Evolutionary conservation across 176 grass and related monocot species (phyloP), one percentile per base, ranked within the genome.

Genomic region (Musa acuminata): DNA sequence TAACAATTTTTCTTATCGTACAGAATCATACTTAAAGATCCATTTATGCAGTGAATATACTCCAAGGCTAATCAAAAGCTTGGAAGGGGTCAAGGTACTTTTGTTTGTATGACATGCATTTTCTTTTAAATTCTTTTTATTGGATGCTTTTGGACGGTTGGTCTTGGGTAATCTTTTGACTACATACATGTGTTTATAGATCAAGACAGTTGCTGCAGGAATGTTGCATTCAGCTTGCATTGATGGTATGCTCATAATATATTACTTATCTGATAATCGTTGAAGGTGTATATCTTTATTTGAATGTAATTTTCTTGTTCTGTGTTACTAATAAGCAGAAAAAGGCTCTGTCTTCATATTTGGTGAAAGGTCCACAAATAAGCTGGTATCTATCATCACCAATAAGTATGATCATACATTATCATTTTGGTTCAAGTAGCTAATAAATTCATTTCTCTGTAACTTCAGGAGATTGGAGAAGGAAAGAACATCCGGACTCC

Each of bases 201-300:
- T 97, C 77, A 93, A 91, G 85, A 77, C 84, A 69, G 78, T 93
- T 83, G 87, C 94, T 78, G 94, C 87, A 60, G 94, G 94, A 80
- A 84, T 97, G 94, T 84, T 93, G 75, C 94, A 97, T 74, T 97
- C 94, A 72, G 90, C 94, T 83, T 93, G 90, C 58, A 82, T 88
- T 72, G 90, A 97, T 76, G 94, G 94, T 97, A 88, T 84, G 82
- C 14, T 64, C 60, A 52, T 17, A 64, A 51, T 68, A 65, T 75
- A 35, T 60, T 27, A 68, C 21, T 64, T 10, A 66, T 71, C 64
- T 65, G 35, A 69, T 49, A 9, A 62, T 83, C 69, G 64, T 81
- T 17, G 69, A 19, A 55, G n/a, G 20, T 64, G 0, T 64, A 9
- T 78, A 65, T 50, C 54, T 64, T 58, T 4, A 8, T 62, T 72